These are phyloP conservation scores for Pythium volutum DNA, from an alignment of 352 stramenopile species.

Conservation along the genomic window DNA sequence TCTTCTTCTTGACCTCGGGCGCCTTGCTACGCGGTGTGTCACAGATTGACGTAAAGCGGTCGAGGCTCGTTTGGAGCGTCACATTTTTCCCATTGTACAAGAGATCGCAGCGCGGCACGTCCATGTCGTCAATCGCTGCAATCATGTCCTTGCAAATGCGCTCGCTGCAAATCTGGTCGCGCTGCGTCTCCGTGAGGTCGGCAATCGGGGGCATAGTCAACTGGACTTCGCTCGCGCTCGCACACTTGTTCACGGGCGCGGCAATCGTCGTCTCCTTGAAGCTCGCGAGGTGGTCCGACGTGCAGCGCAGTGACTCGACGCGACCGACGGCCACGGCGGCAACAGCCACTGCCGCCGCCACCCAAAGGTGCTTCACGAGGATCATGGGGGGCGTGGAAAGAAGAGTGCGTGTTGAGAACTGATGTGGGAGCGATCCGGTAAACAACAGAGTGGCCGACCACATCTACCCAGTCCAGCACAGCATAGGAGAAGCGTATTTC, in stretches of 20 bases:
- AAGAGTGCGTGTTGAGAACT: not conserved
- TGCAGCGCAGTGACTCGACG: constrained; percentile 22
- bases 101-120: constrained; percentile 48
- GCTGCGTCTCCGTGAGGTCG: constrained; percentile 30
- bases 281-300: constrained; percentile 36
- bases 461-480: not conserved
- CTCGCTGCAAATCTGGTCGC: constrained; percentile 38
- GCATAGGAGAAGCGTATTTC: not conserved
- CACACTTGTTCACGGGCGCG: constrained; percentile 34
- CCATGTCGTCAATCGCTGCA: constrained; percentile 49
- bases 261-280: constrained; percentile 40
- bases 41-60: constrained; percentile 43
- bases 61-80: constrained; percentile 46
- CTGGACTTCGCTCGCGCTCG: constrained; percentile 33
- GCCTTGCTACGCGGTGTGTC: constrained; percentile 30
- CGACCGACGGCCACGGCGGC: constrained; percentile 15
- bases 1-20: constrained; percentile 41
- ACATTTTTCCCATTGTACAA: constrained; percentile 45
- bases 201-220: constrained; percentile 38
- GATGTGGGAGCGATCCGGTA: not conserved
- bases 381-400: not conserved
- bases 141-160: constrained; percentile 52
- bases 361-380: not conserved
- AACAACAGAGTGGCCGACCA: not conserved
- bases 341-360: not conserved